Evolutionary conservation across 139 green algal species (phyloP).

Genomic region (Zygnema circumcarinatum): DNA sequence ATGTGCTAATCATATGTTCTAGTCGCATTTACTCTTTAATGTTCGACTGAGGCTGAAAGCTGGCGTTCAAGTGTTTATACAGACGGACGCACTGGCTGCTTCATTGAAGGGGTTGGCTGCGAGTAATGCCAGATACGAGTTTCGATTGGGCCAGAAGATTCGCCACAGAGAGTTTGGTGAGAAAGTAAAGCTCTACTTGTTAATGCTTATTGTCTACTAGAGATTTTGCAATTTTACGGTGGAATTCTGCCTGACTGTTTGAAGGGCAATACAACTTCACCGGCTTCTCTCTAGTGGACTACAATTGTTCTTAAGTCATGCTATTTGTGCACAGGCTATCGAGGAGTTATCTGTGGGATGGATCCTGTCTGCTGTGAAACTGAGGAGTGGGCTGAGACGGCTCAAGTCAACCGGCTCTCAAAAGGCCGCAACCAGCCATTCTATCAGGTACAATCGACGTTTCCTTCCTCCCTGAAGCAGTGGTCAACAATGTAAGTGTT

Average conservation of each 20-base stretch:
- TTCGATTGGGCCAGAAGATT: slow-evolving; percentile 62
- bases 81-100: slow-evolving; percentile 50
- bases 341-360: slow-evolving; percentile 62
- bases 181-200: too few species aligned
- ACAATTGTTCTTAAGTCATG: too few species aligned
- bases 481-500: neutral
- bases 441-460: slow-evolving; percentile 55
- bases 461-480: neutral
- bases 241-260: too few species aligned
- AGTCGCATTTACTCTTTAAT: too few species aligned
- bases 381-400: slow-evolving; percentile 51
- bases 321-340: too few species aligned
- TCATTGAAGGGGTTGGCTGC: slow-evolving; percentile 36
- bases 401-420: neutral
- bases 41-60: too few species aligned
- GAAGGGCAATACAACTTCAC: too few species aligned
- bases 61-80: neutral
- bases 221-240: too few species aligned
- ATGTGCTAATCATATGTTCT: neutral
- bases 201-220: too few species aligned
- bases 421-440: slow-evolving; percentile 59
- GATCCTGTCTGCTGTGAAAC: slow-evolving; percentile 62
- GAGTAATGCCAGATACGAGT: slow-evolving; percentile 43
- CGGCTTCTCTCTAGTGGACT: too few species aligned
- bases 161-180: slow-evolving; percentile 50